Conservation (phyloP, 2,329 filamentous ascomycete species). For the Volutella citrinella region DNA sequence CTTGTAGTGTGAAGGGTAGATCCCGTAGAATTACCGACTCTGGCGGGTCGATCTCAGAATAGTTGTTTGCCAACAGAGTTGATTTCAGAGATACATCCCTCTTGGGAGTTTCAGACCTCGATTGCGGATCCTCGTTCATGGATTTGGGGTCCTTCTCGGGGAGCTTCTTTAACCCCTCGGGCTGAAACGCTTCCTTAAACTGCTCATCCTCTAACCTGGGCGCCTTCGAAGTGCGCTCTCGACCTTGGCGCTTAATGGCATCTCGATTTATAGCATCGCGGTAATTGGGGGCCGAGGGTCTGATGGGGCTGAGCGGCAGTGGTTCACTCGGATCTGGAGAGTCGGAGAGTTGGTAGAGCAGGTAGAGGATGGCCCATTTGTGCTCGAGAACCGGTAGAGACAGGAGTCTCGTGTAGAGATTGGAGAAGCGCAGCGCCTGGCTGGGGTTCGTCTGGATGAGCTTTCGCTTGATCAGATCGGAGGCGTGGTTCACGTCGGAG, state of each 20-base stretch:
- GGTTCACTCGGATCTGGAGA: constrained; percentile 55
- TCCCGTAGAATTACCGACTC: constrained; percentile 72
- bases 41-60: constrained; percentile 55
- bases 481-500: constrained; percentile 84
- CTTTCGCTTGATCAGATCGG: constrained; percentile 86
- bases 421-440: constrained; percentile 81
- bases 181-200: constrained; percentile 53
- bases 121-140: constrained; percentile 33
- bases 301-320: constrained; percentile 42
- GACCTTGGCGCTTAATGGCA: constrained; percentile 34
- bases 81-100: constrained; percentile 57
- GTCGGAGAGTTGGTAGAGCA: constrained; percentile 81
- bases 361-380: constrained; percentile 95
- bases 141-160: constrained; percentile 39
- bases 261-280: constrained; percentile 36
- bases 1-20: constrained; percentile 89
- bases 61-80: constrained; percentile 54
- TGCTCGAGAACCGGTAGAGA: constrained; percentile 90
- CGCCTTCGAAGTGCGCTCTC: constrained; percentile 33
- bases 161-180: constrained; percentile 46
- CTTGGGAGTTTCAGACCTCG: constrained; percentile 30
- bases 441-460: constrained; percentile 74
- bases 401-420: constrained; percentile 83
- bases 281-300: constrained; percentile 36
- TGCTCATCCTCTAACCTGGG: constrained; percentile 46